Evolutionary conservation across 345 rosid genomes (phyloP).

Genomic region (Eucalyptus lansdowneana): DNA sequence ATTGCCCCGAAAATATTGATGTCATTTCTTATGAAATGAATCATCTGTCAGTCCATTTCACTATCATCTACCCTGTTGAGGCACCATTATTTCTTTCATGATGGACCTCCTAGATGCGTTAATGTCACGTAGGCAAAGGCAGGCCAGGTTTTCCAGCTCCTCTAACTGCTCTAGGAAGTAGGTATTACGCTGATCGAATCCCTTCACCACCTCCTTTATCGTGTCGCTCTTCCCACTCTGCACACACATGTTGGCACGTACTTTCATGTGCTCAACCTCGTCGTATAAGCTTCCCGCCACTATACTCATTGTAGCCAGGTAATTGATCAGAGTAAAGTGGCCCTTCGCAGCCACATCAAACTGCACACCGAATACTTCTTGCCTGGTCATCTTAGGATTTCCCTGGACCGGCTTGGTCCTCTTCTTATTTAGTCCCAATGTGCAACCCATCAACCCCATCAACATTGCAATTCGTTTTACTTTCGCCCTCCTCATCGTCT

Average conservation of each 20-base stretch:
- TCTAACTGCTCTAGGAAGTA: conserved; percentile 46
- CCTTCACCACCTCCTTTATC: conserved; percentile 44
- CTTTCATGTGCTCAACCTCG: conserved; percentile 54
- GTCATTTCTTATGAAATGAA: not conserved
- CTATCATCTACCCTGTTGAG: not conserved
- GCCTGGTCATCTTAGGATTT: conserved; percentile 8
- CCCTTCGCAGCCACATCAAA: conserved; percentile 71
- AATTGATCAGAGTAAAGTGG: conserved; percentile 41
- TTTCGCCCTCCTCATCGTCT: conserved; percentile 26
- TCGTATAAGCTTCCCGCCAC: conserved; percentile 38
- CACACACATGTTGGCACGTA: conserved; percentile 38
- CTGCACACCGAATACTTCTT: conserved; percentile 33
- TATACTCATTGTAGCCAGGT: conserved; percentile 50
- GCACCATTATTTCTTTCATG: conserved; percentile 19
- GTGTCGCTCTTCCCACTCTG: conserved; percentile 37
- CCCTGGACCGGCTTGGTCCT: not conserved
- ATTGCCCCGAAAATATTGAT: not conserved
- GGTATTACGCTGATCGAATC: conserved; percentile 20
- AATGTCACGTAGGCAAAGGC: conserved; percentile 56
- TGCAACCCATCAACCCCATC: conserved; percentile 34
- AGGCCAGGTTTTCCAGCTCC: conserved; percentile 63
- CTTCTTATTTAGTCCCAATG: conserved; percentile 22
- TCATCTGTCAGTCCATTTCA: not conserved
- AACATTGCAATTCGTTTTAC: conserved; percentile 32
- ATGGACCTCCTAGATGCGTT: conserved; percentile 59